Percentiles rank a stretch among this genome's conserved stretches.
Evolutionary conservation across 129 eudicot species (phyloP).

Genomic region (Helichrysum umbraculigerum): DNA sequence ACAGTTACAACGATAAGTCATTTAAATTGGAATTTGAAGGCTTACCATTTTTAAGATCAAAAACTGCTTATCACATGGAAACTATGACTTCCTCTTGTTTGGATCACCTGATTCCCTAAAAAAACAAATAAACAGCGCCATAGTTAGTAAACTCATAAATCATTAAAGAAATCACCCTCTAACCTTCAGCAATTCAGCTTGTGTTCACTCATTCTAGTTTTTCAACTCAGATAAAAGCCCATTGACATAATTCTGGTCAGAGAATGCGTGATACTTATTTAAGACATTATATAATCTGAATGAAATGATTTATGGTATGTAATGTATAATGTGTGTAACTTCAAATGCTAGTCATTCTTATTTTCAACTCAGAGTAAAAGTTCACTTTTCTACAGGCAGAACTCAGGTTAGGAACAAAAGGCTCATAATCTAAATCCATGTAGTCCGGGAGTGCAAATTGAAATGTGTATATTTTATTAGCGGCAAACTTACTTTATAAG

Average conservation of each 20-base stretch:
- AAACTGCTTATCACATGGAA: constrained; percentile 85
- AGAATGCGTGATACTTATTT: neutral
- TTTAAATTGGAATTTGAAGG: constrained; percentile 11
- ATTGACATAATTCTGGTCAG: neutral
- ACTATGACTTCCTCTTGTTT: constrained; percentile 85
- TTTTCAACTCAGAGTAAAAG: neutral
- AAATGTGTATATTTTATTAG: too few species aligned
- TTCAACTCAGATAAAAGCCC: constrained; percentile 7
- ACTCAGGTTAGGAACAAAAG: too few species aligned
- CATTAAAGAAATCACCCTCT: neutral
- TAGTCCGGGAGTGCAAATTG: too few species aligned
- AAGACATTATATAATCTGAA: neutral
- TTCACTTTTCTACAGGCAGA: too few species aligned
- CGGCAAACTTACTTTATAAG: too few species aligned
- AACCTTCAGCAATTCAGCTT: constrained; percentile 1
- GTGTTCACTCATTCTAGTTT: constrained; percentile 8
- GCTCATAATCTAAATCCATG: too few species aligned
- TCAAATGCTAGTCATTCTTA: neutral
- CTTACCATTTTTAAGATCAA: constrained; percentile 83
- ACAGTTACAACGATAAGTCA: too few species aligned
- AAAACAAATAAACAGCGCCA: neutral
- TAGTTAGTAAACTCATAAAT: neutral
- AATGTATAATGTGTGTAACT: neutral
- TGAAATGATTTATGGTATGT: neutral
- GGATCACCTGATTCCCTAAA: constrained; percentile 96